Evolutionary conservation across 495 filamentous ascomycete genomes (phyloP).

Genomic region (Annulohypoxylon bovei): DNA sequence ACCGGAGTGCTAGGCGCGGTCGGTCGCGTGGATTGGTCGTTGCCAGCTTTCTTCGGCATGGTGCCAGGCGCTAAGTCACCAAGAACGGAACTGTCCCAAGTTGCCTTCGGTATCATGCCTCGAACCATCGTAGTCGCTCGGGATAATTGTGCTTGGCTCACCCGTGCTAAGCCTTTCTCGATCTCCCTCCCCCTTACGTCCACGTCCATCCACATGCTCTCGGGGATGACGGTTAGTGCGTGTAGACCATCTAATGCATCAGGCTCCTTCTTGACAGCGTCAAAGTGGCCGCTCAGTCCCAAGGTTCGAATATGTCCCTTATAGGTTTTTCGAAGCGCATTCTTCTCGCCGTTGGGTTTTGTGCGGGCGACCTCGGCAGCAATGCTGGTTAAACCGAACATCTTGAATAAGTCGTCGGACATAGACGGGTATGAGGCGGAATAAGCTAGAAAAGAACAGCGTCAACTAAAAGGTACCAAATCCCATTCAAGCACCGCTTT

Average conservation of each 20-base stretch:
- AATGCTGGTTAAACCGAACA: constrained; percentile 59
- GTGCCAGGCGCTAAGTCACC: constrained; percentile 56
- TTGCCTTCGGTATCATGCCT: constrained; percentile 55
- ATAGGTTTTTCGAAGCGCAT: constrained; percentile 66
- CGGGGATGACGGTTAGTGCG: constrained; percentile 59
- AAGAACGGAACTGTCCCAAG: constrained; percentile 64
- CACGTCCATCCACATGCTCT: constrained; percentile 65
- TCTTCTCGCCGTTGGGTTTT: constrained; percentile 65
- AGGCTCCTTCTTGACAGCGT: constrained; percentile 58
- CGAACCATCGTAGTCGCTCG: constrained; percentile 61
- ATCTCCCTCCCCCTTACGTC: constrained; percentile 65
- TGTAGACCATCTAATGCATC: constrained; percentile 50
- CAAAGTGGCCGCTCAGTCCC: constrained; percentile 63
- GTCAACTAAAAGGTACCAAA: constrained; percentile 58
- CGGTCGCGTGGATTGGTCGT: constrained; percentile 51
- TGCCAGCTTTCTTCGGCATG: constrained; percentile 47
- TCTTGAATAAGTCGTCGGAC: constrained; percentile 63
- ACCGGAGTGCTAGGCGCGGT: constrained; percentile 50
- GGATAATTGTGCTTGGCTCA: constrained; percentile 45
- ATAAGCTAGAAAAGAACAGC: constrained; percentile 59
- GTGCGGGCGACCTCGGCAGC: constrained; percentile 63
- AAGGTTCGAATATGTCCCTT: constrained; percentile 66
- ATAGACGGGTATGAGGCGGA: constrained; percentile 49
- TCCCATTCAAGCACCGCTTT: constrained; percentile 31
- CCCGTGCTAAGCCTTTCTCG: constrained; percentile 57